Conservation (phyloP, 805 yeast genomes). For the Hanseniaspora thailandica region DNA sequence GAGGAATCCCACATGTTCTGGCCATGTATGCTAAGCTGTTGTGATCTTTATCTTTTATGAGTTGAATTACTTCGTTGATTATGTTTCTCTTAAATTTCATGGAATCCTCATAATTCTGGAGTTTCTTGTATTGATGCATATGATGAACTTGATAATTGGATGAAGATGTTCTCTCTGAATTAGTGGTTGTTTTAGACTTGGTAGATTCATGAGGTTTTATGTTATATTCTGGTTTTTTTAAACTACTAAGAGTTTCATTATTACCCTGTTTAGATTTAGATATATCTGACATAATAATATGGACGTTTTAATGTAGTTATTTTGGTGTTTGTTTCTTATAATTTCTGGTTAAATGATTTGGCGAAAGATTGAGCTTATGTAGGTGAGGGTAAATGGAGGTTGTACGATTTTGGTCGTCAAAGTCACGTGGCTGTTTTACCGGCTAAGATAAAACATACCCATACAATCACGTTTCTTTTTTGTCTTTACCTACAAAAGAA, state of each 20-base stretch:
- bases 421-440: too few relatives aligned
- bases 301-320: too few relatives aligned
- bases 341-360: too few relatives aligned
- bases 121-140: constrained; percentile 13
- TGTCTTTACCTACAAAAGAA: too few relatives aligned
- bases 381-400: too few relatives aligned
- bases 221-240: not conserved
- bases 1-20: constrained; percentile 76
- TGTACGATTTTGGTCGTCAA: too few relatives aligned
- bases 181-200: not conserved
- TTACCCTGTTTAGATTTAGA: not conserved
- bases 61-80: constrained; percentile 43
- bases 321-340: too few relatives aligned
- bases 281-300: not conserved
- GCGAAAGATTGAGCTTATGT: too few relatives aligned
- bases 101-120: constrained; percentile 10
- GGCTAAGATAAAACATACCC: too few relatives aligned
- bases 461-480: too few relatives aligned
- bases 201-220: too few relatives aligned
- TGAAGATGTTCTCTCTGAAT: not conserved
- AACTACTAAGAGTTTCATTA: not conserved
- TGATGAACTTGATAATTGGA: constrained; percentile 7
- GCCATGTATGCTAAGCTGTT: constrained; percentile 70
- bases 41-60: constrained; percentile 49
- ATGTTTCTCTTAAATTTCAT: constrained; percentile 27